Percentiles rank a stretch among this genome's conserved stretches.
Evolutionary conservation across 2,329 filamentous ascomycete species (phyloP).

Genomic region (Emergomyces pasteurianus): DNA sequence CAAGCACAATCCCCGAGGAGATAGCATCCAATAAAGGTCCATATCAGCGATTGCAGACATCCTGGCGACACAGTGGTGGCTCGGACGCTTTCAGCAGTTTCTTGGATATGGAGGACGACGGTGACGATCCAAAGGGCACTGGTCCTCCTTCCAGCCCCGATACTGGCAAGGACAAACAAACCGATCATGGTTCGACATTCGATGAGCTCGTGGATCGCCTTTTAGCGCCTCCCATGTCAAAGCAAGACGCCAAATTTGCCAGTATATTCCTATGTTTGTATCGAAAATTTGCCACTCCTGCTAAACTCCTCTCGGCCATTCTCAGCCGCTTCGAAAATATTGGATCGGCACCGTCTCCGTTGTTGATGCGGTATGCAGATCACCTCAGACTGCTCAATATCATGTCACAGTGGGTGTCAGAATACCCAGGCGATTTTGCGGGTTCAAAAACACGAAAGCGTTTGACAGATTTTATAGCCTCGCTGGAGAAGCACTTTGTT

Average conservation of each 20-base stretch:
- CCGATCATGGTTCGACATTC: conserved; percentile 31
- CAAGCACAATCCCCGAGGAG: conserved; percentile 16
- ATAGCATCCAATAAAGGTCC: conserved; percentile 20
- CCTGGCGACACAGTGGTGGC: conserved; percentile 29
- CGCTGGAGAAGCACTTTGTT: conserved; percentile 64
- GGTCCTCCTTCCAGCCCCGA: conserved; percentile 19
- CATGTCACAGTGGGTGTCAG: conserved; percentile 75
- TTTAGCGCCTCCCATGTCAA: conserved; percentile 67
- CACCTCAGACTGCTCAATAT: conserved; percentile 77
- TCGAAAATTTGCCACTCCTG: conserved; percentile 79
- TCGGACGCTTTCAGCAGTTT: conserved; percentile 33
- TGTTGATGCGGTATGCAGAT: conserved; percentile 64
- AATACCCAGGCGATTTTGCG: conserved; percentile 90
- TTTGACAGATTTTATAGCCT: conserved; percentile 61
- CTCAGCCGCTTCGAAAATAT: conserved; percentile 52
- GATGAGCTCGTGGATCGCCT: conserved; percentile 79
- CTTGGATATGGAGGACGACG: conserved; percentile 33
- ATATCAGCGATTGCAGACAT: conserved; percentile 22
- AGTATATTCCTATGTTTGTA: conserved; percentile 87
- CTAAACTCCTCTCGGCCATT: conserved; percentile 64
- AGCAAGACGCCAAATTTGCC: conserved; percentile 77
- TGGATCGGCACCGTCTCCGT: conserved; percentile 58
- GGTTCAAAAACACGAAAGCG: conserved; percentile 59
- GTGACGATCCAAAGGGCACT: conserved; percentile 17
- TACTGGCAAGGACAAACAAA: conserved; percentile 21